Conservation (phyloP, 768 basidiomycete genomes). For the Phanerochaete carnosa region DNA sequence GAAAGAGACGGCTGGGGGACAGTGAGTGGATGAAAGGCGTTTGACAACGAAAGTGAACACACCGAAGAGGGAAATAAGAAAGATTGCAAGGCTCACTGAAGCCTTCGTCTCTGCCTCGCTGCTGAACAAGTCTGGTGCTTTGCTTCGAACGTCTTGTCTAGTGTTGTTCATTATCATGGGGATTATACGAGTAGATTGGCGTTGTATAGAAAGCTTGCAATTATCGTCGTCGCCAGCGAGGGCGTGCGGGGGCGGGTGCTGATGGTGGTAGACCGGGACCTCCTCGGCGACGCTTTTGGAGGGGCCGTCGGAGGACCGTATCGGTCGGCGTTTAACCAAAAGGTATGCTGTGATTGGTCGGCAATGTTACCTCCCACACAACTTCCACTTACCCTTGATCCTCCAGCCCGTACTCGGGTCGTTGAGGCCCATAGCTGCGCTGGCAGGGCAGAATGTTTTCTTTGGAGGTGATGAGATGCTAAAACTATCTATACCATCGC, state of each 20-base stretch:
- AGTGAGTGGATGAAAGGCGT: not conserved
- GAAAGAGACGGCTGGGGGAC: conserved; percentile 59
- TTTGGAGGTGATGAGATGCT: not conserved
- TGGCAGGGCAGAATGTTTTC: not conserved
- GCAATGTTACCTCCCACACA: not conserved
- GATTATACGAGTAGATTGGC: not conserved
- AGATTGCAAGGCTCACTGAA: conserved; percentile 48
- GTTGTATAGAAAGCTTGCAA: no score
- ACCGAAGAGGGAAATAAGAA: conserved; percentile 66
- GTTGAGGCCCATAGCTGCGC: not conserved
- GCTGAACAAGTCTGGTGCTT: not conserved
- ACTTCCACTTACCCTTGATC: not conserved
- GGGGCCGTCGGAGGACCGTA: not conserved
- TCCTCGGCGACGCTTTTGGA: not conserved
- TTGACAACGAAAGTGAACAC: conserved; percentile 16
- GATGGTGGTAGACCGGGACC: not conserved
- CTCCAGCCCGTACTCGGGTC: not conserved
- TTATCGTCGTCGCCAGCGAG: not conserved
- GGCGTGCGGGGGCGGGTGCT: not conserved
- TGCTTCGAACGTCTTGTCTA: not conserved
- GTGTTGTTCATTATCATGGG: not conserved
- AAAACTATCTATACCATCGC: not conserved
- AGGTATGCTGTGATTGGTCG: not conserved
- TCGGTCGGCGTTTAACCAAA: not conserved
- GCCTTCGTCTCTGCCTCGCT: conserved; percentile 5